Evolutionary conservation across 1,284 basidiomycete genomes (phyloP).

Genomic region (Porogramme epimiltina): DNA sequence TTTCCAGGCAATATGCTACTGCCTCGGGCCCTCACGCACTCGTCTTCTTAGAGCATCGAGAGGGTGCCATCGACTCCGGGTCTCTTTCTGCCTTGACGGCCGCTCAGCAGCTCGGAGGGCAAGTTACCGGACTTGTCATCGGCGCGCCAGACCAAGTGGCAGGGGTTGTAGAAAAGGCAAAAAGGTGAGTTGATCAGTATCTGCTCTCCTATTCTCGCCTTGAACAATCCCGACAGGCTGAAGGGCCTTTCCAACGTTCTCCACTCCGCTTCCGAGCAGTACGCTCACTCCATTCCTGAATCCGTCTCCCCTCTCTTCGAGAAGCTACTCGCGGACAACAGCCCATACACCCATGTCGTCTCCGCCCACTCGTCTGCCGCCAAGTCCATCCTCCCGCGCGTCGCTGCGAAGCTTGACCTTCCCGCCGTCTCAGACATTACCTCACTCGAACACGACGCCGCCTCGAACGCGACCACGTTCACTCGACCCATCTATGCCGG

Average conservation of each 20-base stretch:
- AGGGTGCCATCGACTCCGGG: conserved; percentile 80
- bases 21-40: conserved; percentile 68
- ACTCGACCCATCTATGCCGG: conserved; percentile 97
- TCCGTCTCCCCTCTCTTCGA: conserved; percentile 45
- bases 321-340: conserved; percentile 39
- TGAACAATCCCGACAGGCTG: conserved; percentile 35
- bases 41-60: conserved; percentile 87
- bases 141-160: conserved; percentile 77
- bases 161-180: conserved; percentile 71
- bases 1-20: conserved; percentile 57
- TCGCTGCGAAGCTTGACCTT: conserved; percentile 85
- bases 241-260: conserved; percentile 47
- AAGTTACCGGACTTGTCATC: conserved; percentile 87
- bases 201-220: not conserved
- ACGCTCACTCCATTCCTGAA: conserved; percentile 51
- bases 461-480: conserved; percentile 78
- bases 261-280: conserved; percentile 44
- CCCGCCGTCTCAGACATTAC: conserved; percentile 92
- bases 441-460: conserved; percentile 75
- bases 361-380: conserved; percentile 77
- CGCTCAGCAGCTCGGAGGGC: conserved; percentile 81
- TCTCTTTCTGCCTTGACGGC: conserved; percentile 92
- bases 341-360: conserved; percentile 86
- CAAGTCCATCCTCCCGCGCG: conserved; percentile 82
- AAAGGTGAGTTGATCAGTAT: conserved; percentile 59